phyloP scores from a whole-genome alignment of 2,329 filamentous ascomycete genomes.

The Verticillium longisporum region DNA sequence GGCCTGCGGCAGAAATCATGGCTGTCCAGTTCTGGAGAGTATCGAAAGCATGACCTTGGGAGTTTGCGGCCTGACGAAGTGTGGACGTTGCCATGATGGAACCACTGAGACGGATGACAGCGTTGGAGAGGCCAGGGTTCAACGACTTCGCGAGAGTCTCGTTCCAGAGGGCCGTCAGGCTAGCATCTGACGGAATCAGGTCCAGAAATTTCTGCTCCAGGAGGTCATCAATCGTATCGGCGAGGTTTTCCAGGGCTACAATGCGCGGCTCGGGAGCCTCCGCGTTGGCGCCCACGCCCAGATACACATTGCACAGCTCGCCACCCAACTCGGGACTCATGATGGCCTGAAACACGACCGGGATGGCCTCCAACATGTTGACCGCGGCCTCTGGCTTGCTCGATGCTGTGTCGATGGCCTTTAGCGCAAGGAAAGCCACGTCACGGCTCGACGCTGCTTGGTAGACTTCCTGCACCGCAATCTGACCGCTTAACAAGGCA shows the following conservation, averaged over 20 bases:
- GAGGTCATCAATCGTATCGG: slow-evolving; percentile 33
- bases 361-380: slow-evolving; percentile 29
- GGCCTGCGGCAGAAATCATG: slow-evolving; percentile 41
- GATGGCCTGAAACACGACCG: slow-evolving; percentile 18
- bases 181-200: slow-evolving; percentile 22
- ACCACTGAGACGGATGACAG: slow-evolving; percentile 40
- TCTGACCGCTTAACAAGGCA: slow-evolving; percentile 33
- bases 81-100: slow-evolving; percentile 29
- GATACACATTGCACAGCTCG: slow-evolving; percentile 34
- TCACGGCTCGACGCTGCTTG: slow-evolving; percentile 12
- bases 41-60: slow-evolving; percentile 3
- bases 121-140: slow-evolving; percentile 42
- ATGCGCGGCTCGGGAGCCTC: slow-evolving; percentile 37
- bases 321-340: slow-evolving; percentile 17
- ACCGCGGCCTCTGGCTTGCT: slow-evolving; percentile 28
- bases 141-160: slow-evolving; percentile 28
- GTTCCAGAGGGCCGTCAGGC: slow-evolving; percentile 33
- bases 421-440: neutral
- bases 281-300: slow-evolving; percentile 29
- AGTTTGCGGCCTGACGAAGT: slow-evolving; percentile 10
- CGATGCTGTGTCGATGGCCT: neutral
- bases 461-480: slow-evolving; percentile 28
- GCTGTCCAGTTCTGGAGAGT: slow-evolving; percentile 36
- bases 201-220: slow-evolving; percentile 19
- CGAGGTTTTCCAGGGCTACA: slow-evolving; percentile 39